Evolutionary conservation across 1,139 yeast genomes (phyloP).

Genomic region (Pichia sp.): DNA sequence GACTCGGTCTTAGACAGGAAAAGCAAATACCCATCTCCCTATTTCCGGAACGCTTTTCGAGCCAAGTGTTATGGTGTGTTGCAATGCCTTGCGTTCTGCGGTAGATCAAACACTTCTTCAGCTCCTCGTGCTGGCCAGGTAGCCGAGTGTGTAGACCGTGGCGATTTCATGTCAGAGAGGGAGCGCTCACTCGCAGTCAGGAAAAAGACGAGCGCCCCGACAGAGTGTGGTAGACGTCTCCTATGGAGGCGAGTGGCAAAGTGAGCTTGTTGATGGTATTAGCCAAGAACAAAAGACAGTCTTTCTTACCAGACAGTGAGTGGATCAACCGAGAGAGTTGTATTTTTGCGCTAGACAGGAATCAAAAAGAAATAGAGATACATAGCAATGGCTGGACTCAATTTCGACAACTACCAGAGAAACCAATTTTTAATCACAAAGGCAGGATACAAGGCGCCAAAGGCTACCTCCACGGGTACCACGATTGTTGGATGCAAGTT

Average conservation of each 20-base stretch:
- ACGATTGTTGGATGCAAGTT: slow-evolving; percentile 95
- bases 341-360: background rate
- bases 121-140: too few relatives aligned
- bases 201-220: background rate
- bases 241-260: slow-evolving; percentile 13
- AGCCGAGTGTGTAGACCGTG: background rate
- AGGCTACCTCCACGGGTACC: slow-evolving; percentile 95
- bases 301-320: background rate
- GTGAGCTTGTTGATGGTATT: background rate
- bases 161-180: background rate
- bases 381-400: slow-evolving; percentile 71
- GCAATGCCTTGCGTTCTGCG: background rate
- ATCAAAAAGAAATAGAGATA: background rate
- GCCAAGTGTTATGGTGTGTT: too few relatives aligned
- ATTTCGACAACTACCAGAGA: slow-evolving; percentile 90
- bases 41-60: background rate
- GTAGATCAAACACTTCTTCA: too few relatives aligned
- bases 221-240: background rate
- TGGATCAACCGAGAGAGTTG: background rate
- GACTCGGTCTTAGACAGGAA: slow-evolving; percentile 26
- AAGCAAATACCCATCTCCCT: slow-evolving; percentile 30
- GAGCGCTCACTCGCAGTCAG: background rate
- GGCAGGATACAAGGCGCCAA: slow-evolving; percentile 69
- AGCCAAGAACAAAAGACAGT: too few relatives aligned
- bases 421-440: slow-evolving; percentile 66